phyloP scores from a whole-genome alignment of 306 rosid genomes.

The Dryas drummondii region DNA sequence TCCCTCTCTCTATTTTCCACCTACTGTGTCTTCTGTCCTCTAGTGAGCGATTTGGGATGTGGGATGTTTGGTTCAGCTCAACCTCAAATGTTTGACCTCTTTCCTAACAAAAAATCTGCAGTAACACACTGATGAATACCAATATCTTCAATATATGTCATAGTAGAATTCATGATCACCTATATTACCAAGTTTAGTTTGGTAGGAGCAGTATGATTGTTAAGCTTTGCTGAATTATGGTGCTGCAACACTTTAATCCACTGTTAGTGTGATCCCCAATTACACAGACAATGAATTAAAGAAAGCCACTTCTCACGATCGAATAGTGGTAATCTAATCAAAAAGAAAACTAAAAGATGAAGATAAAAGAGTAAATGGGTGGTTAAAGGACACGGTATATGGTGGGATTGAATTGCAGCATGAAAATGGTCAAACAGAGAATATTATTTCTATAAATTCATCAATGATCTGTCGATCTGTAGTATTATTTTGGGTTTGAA shows the following conservation, averaged over 20 bases:
- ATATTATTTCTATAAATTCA: no score
- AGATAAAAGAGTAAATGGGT: not conserved
- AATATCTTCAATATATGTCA: not conserved
- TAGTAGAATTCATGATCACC: no score
- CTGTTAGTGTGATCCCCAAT: not conserved
- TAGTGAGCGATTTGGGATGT: conserved; percentile 13
- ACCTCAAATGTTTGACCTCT: not conserved
- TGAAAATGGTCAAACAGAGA: not conserved
- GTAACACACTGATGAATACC: not conserved
- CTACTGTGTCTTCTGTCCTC: conserved; percentile 30
- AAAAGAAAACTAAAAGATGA: not conserved
- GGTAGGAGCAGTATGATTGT: not conserved
- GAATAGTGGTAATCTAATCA: not conserved
- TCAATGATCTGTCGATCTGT: no score
- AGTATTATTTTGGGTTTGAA: no score
- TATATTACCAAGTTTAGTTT: no score
- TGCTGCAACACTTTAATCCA: not conserved
- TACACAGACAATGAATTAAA: conserved; percentile 7
- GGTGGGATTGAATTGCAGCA: not conserved
- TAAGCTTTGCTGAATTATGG: not conserved
- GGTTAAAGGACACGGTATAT: no score
- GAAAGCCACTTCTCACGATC: not conserved
- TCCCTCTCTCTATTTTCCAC: conserved; percentile 32
- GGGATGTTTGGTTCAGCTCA: not conserved
- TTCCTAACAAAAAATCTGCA: not conserved